Percentiles rank a stretch among this genome's conserved stretches.
phyloP scores from a whole-genome alignment of 345 rosid genomes.

The Populus ilicifolia region DNA sequence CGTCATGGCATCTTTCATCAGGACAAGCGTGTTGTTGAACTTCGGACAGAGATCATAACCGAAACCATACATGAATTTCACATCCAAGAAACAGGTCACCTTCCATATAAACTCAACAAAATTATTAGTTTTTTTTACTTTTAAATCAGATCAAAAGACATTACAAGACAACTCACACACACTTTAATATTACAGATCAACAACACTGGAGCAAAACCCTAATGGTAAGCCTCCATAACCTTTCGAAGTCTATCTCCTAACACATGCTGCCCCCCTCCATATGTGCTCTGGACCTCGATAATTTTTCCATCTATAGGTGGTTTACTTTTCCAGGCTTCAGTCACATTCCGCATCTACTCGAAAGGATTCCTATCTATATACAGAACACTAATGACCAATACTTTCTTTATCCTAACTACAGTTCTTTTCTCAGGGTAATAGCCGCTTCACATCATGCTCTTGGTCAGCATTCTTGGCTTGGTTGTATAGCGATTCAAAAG shows the following conservation, averaged over 20 bases:
- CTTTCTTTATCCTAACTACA: neutral
- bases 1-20: neutral
- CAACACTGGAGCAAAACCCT: neutral
- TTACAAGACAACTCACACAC: neutral
- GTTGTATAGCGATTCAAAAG: conserved; percentile 75
- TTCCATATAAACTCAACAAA: neutral
- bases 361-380: conserved; percentile 19
- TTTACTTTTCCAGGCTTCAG: neutral
- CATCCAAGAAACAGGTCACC: neutral
- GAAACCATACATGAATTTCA: neutral
- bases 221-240: conserved; percentile 11
- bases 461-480: conserved; percentile 50
- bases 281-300: neutral
- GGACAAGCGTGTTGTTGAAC: neutral
- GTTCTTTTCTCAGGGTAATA: conserved; percentile 34
- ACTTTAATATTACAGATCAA: neutral
- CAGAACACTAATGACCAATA: neutral
- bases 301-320: neutral
- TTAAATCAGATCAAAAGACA: neutral
- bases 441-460: conserved; percentile 50
- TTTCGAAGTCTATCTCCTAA: neutral
- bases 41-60: neutral
- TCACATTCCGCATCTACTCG: conserved; percentile 5
- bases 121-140: neutral
- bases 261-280: neutral